A percentile compares a stretch with the other conserved stretches of the same genome.
These are phyloP conservation scores for Phanerochaete carnosa DNA, from an alignment of 768 basidiomycete genomes.

Conservation along the genomic window DNA sequence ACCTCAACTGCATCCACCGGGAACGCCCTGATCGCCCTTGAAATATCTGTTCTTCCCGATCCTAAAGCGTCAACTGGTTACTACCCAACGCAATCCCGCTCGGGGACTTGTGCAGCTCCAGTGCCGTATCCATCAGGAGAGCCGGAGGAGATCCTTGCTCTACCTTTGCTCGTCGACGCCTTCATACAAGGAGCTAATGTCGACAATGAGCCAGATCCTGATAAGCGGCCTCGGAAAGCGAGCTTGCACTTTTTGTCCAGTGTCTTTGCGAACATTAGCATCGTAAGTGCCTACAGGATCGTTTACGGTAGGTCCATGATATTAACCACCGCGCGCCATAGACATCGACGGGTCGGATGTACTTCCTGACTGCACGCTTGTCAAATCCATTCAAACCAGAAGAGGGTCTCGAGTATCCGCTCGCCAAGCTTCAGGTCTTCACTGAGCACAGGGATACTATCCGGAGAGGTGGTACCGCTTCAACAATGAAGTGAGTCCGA, in stretches of 20 bases:
- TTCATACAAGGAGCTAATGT: conserved; percentile 73
- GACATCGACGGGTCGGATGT: conserved; percentile 74
- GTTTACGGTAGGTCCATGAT: not conserved
- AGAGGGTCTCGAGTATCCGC: conserved; percentile 65
- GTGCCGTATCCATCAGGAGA: conserved; percentile 64
- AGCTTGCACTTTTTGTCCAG: conserved; percentile 88
- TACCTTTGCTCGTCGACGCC: conserved; percentile 86
- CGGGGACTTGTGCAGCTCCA: conserved; percentile 74
- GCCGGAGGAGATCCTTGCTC: conserved; percentile 51
- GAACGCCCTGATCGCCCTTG: conserved; percentile 57
- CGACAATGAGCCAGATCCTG: conserved; percentile 44
- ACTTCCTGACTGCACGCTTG: conserved; percentile 72
- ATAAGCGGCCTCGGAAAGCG: conserved; percentile 61
- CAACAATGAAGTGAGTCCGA: conserved; percentile 72
- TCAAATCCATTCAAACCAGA: conserved; percentile 42
- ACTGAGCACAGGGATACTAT: conserved; percentile 89
- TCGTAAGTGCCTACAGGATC: conserved; percentile 45
- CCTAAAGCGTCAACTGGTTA: conserved; percentile 47
- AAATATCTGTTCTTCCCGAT: conserved; percentile 59
- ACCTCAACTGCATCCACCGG: conserved; percentile 73
- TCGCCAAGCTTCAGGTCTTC: conserved; percentile 79
- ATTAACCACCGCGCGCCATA: conserved; percentile 26
- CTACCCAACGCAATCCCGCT: conserved; percentile 76
- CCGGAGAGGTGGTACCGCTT: conserved; percentile 81
- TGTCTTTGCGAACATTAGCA: conserved; percentile 89